These are phyloP conservation scores for Hamigera avellanea DNA, from an alignment of 495 filamentous ascomycete genomes.

Conservation along the genomic window DNA sequence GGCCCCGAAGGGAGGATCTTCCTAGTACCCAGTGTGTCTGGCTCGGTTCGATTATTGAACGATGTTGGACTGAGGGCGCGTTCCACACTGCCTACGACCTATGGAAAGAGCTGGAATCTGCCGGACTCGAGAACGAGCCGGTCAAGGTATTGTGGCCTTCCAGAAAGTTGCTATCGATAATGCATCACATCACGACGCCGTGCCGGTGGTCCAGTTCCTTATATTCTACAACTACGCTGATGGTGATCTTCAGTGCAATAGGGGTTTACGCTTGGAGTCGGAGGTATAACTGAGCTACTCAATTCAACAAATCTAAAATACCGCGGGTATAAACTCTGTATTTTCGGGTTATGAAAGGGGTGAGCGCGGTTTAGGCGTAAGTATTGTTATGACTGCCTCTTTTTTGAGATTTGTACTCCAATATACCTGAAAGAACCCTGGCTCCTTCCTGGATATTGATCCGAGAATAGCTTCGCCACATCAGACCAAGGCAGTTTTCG, in stretches of 20 bases:
- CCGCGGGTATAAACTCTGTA: no score
- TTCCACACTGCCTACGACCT: slow-evolving; percentile 2
- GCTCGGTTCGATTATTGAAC: slow-evolving; percentile 5
- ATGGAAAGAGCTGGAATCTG: slow-evolving; percentile 1
- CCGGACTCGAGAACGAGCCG: neutral
- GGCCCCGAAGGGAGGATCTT: slow-evolving; percentile 6
- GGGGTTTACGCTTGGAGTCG: no score
- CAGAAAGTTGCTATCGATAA: no score
- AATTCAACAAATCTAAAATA: no score
- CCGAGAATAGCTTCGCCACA: neutral
- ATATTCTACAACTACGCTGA: no score
- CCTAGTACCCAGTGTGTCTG: slow-evolving; percentile 5
- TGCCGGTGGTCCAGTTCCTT: no score
- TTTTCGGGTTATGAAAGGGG: no score
- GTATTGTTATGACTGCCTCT: neutral
- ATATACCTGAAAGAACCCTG: neutral
- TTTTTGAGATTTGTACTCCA: neutral
- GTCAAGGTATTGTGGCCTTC: no score
- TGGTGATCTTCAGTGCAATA: no score
- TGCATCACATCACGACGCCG: no score
- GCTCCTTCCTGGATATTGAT: neutral
- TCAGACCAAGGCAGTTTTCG: neutral
- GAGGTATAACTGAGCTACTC: no score
- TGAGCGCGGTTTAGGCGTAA: no score
- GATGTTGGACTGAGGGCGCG: slow-evolving; percentile 5